Evolutionary conservation across 345 rosid species (phyloP), one percentile per base, ranked within the genome.

Genomic region (Physaria fendleri): DNA sequence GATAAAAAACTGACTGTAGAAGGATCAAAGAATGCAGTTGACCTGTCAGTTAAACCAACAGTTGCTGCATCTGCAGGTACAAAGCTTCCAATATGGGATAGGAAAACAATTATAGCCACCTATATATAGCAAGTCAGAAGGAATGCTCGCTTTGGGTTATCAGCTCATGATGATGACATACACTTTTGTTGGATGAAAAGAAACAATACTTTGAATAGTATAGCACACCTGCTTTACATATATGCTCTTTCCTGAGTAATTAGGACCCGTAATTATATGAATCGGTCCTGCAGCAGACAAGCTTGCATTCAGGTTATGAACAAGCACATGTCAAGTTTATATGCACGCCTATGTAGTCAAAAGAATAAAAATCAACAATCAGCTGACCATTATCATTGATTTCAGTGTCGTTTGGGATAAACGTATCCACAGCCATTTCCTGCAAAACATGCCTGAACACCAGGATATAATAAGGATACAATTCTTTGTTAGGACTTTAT

Each of bases 51-150:
- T 82, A 93, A 77, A 40, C 99, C 99, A 67, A 89, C 76, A 34
- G 86, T 85, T 45, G 98, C 98, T 56, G 94, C 76, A 61, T 92
- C 94, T 66, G 98, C 98, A 9, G 98, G 97, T 73, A 88, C 95
- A 74, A 88, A 92, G 81, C 98, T 88, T 72, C 97, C 98, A 15
- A 92, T 88, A 78, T 88, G 99, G 59, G 97, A 83, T 51, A 89
- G 88, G 73, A 88, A 93, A 72, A 93, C 94, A 67, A 93, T 85
- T 69, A 93, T 77, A 67, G 95, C 99, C 65, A 93, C 95, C 99
- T 93, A 78, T 12, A 70, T 65, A 66, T 27, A 45, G 34, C 38
- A 46, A 56, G 65, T 7, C 45, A 57, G 6, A 23, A 52, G 8
- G 13, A 28, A 54, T 54, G 49, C 13, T 61, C 17, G 21, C 28